A percentile compares a stretch with the other conserved stretches of the same genome.
phyloP scores from a whole-genome alignment of 768 basidiomycete genomes.

The Macrolepiota albuminosa region DNA sequence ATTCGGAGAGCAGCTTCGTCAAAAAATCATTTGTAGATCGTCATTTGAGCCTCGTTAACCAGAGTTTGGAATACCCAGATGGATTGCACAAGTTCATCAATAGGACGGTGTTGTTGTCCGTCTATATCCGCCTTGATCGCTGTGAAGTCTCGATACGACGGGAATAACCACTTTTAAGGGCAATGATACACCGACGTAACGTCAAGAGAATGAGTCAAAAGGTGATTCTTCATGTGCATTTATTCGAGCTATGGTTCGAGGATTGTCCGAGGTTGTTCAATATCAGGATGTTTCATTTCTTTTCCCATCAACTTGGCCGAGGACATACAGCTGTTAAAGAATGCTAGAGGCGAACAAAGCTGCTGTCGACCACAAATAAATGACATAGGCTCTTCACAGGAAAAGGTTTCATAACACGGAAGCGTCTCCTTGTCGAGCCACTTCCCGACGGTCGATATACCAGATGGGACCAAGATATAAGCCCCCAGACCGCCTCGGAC shows the following conservation, averaged over 20 bases:
- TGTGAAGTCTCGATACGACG: conserved; percentile 1
- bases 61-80: conserved; percentile 8
- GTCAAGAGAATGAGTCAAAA: not conserved
- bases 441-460: conserved; percentile 1
- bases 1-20: conserved; percentile 3
- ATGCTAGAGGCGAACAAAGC: conserved; percentile 5
- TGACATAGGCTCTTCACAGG: conserved; percentile 7
- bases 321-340: conserved; percentile 1
- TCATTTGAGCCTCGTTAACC: conserved; percentile 8
- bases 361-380: conserved; percentile 5
- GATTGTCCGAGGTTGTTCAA: conserved; percentile 6
- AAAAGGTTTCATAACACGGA: conserved; percentile 8
- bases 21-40: conserved; percentile 1
- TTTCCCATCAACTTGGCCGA: conserved; percentile 6
- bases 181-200: conserved; percentile 11
- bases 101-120: not conserved
- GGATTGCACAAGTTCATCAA: conserved; percentile 8
- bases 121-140: not conserved
- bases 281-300: not conserved
- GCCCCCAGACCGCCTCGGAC: conserved; percentile 1
- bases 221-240: conserved; percentile 3
- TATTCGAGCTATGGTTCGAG: conserved; percentile 7
- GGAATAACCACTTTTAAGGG: conserved; percentile 5
- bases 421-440: conserved; percentile 14
- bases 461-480: conserved; percentile 7